phyloP scores from a whole-genome alignment of 257 asterid species.

The Forsythia viridissima region DNA sequence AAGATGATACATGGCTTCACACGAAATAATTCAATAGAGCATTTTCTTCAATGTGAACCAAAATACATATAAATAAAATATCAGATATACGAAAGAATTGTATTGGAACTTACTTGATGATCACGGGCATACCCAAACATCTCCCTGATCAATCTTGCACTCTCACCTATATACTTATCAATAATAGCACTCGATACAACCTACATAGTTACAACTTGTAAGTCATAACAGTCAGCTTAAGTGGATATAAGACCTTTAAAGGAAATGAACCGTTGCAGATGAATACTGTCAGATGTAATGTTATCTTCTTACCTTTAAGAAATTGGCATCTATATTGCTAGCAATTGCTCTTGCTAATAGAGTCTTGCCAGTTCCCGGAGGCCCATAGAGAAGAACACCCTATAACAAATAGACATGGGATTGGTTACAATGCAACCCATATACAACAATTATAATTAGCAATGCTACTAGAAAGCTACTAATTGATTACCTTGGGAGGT shows the following conservation, averaged over 20 bases:
- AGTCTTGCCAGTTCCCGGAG: slow-evolving; percentile 99
- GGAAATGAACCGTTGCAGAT: neutral
- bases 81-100: neutral
- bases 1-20: slow-evolving; percentile 92
- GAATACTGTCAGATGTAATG: neutral
- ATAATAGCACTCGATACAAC: slow-evolving; percentile 96
- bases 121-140: slow-evolving; percentile 97
- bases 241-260: neutral
- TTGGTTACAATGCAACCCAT: neutral
- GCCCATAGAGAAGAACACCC: slow-evolving; percentile 99
- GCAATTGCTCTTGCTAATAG: slow-evolving; percentile 97
- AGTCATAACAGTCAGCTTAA: slow-evolving; percentile 8
- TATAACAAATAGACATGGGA: slow-evolving; percentile 29
- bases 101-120: slow-evolving; percentile 67
- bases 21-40: slow-evolving; percentile 1
- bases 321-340: slow-evolving; percentile 96
- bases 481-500: slow-evolving; percentile 78
- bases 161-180: slow-evolving; percentile 94
- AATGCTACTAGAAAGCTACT: neutral
- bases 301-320: slow-evolving; percentile 61
- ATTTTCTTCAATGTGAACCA: neutral
- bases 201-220: slow-evolving; percentile 37
- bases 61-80: neutral
- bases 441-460: neutral
- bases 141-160: slow-evolving; percentile 89